Base-by-base conservation (phyloP, 73 alveolate genomes). In the Tetrahymena borealis region DNA sequence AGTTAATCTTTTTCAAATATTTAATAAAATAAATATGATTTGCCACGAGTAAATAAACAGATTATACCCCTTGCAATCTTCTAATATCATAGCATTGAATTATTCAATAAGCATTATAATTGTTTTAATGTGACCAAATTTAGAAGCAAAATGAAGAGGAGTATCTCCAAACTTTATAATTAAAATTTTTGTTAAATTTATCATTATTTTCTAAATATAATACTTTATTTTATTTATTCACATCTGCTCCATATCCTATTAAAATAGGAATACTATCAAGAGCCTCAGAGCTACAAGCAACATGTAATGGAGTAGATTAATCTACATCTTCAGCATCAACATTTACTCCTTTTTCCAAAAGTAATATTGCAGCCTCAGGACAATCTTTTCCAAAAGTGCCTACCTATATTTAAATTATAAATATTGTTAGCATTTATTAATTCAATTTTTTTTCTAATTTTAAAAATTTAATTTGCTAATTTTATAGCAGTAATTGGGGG, bases 331-430 rank as follows among this genome's bases (percentile, higher is more conserved):
- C 42, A 32, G 95, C 42, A 40, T 93, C 95, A 24, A 93, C 93
- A 40, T 93, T 39, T 39, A 93, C 91, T 39, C 95, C 93, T 33
- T 93, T 85, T 32, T 93, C 95, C 32, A 93, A 90, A 32, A 93
- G 78, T 39, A 93, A 40, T 38, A 79, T 60, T 32, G 91, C 95
- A 78, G 91, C 91, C n/a, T 38, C 78, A 33, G 95, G 95, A 41
- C 95, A 79, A 79, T 92, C 95, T n/a, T 92, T 42, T n/a, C 93
- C 91, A 85, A 85, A 92, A 39, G 95, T 93, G 1, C 95, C 95
- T 31, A 93, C 85, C 85, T 60, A 18, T 20, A 60, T 60, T 13
- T 20, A 20, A 3, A 24, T 18, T 24, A 40, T 7, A 40, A 11
- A 40, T 4, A 40, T 15, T 3, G 0, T 24, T 60, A 15, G 6